Percentiles rank a stretch among this genome's conserved stretches.
Conservation (phyloP, 805 yeast genomes). For the Saturnispora besseyi region DNA sequence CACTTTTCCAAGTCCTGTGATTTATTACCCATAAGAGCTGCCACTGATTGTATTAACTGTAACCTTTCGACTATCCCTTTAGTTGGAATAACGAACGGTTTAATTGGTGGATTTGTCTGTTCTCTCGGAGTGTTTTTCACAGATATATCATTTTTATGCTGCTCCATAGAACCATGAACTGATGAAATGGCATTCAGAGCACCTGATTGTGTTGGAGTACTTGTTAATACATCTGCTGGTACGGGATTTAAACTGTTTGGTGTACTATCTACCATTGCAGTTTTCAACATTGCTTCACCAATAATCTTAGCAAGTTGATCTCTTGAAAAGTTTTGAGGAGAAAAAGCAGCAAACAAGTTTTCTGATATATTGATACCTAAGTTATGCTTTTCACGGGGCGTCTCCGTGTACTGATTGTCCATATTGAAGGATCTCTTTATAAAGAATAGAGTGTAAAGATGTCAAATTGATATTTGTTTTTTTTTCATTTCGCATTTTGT, state of each 20-base stretch:
- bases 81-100: slow-evolving; percentile 7
- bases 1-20: slow-evolving; percentile 6
- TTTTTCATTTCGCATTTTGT: slow-evolving; percentile 5
- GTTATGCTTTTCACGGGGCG: neutral
- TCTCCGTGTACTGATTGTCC: neutral
- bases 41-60: slow-evolving; percentile 7
- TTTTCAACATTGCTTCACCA: slow-evolving; percentile 4
- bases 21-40: slow-evolving; percentile 8
- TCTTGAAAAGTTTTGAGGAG: neutral
- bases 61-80: slow-evolving; percentile 6
- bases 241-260: neutral
- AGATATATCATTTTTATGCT: too few relatives aligned
- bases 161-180: neutral
- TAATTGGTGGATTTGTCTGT: neutral
- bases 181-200: neutral
- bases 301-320: slow-evolving; percentile 1
- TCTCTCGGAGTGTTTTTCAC: neutral
- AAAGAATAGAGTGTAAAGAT: neutral
- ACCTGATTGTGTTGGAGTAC: neutral
- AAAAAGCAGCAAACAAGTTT: neutral
- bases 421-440: neutral
- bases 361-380: neutral
- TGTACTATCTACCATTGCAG: slow-evolving; percentile 1
- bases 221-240: neutral
- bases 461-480: neutral